Evolutionary conservation across 768 basidiomycete species (phyloP).

Genomic region (Leccinum rimulosum): DNA sequence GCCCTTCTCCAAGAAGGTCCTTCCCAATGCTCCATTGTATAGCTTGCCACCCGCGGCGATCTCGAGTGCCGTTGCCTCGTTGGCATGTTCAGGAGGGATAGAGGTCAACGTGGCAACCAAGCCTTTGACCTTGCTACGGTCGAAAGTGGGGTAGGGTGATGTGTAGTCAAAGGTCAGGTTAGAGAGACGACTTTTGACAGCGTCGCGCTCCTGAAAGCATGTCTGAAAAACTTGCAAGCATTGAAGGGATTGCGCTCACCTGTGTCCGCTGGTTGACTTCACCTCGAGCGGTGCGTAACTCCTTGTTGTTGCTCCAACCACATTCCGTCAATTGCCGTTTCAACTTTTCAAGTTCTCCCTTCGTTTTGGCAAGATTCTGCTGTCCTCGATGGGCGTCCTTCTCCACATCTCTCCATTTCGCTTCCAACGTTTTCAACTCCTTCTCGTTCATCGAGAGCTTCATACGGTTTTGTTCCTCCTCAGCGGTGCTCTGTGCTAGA

Average conservation of each 20-base stretch:
- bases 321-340: conserved; percentile 51
- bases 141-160: too few species aligned
- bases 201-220: conserved; percentile 58
- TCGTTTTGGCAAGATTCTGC: conserved; percentile 62
- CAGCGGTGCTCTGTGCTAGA: conserved; percentile 72
- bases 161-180: too few species aligned
- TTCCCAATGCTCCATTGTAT: conserved; percentile 86
- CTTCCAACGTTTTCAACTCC: conserved; percentile 76
- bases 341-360: conserved; percentile 54
- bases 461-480: conserved; percentile 78
- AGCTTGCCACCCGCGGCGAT: conserved; percentile 87
- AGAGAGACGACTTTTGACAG: too few species aligned
- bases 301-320: conserved; percentile 77
- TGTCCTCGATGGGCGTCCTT: conserved; percentile 78
- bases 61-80: conserved; percentile 88
- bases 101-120: too few species aligned
- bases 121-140: too few species aligned
- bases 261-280: conserved; percentile 59
- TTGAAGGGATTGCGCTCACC: conserved; percentile 38
- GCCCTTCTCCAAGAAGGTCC: conserved; percentile 74
- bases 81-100: conserved; percentile 60
- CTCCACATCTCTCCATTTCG: conserved; percentile 78
- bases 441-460: conserved; percentile 75
- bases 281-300: conserved; percentile 49
- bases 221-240: conserved; percentile 9